Percentiles rank a stretch among this genome's conserved stretches.
Evolutionary conservation across 2,329 filamentous ascomycete genomes (phyloP).

Genomic region (Claviceps fusiformis): DNA sequence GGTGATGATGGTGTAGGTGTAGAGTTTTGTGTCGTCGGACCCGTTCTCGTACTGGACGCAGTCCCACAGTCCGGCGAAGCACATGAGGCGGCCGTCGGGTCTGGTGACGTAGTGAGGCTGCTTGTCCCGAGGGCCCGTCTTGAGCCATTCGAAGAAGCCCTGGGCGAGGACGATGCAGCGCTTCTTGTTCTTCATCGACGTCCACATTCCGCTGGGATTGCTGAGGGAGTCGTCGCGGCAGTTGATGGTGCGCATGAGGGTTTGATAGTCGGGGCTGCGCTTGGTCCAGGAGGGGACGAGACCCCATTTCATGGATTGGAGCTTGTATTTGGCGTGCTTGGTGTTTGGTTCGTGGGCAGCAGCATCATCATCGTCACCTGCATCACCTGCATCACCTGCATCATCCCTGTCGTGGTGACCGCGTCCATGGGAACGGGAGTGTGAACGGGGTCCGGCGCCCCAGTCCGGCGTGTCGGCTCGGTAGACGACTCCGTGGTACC

Average conservation of each 20-base stretch:
- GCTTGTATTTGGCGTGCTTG: slow-evolving; percentile 50
- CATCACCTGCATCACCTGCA: background rate
- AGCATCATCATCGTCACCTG: no score
- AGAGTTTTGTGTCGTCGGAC: slow-evolving; percentile 44
- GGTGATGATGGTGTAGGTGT: slow-evolving; percentile 90
- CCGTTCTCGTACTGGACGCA: slow-evolving; percentile 52
- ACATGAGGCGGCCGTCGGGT: slow-evolving; percentile 73
- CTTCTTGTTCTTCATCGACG: slow-evolving; percentile 76
- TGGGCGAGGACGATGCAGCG: slow-evolving; percentile 78
- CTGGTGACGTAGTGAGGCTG: slow-evolving; percentile 74
- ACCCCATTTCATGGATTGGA: slow-evolving; percentile 95
- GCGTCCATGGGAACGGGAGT: background rate
- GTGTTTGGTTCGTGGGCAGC: background rate
- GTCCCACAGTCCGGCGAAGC: slow-evolving; percentile 86
- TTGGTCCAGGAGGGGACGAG: slow-evolving; percentile 91
- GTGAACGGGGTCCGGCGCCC: slow-evolving; percentile 32
- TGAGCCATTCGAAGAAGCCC: slow-evolving; percentile 95
- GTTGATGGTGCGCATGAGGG: slow-evolving; percentile 82
- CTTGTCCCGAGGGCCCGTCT: slow-evolving; percentile 63
- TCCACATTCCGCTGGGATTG: slow-evolving; percentile 75
- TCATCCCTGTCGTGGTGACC: slow-evolving; percentile 1
- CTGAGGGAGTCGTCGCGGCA: slow-evolving; percentile 79
- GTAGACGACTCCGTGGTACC: slow-evolving; percentile 75
- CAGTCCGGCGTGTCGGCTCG: slow-evolving; percentile 56
- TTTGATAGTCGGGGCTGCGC: slow-evolving; percentile 61